These are phyloP conservation scores for Plasmodium vivax DNA, from an alignment of 169 alveolate species.

Conservation along the genomic window DNA sequence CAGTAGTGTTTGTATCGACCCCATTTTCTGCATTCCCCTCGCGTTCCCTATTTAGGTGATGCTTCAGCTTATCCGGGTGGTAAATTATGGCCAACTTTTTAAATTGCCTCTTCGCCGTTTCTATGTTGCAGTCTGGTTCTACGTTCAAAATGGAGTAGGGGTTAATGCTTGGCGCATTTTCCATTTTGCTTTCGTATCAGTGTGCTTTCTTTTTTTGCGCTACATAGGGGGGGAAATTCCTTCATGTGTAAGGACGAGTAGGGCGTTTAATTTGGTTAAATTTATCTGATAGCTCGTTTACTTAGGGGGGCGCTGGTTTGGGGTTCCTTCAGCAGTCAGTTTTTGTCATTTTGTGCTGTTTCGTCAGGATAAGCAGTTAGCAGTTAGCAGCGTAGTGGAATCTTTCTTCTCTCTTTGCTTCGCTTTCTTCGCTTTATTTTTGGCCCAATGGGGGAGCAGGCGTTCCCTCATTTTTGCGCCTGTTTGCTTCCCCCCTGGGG, in stretches of 20 bases:
- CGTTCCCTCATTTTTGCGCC: neutral
- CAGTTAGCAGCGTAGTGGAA: neutral
- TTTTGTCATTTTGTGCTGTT: neutral
- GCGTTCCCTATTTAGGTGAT: conserved; percentile 20
- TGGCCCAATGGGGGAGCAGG: neutral
- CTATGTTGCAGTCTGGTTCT: conserved; percentile 42
- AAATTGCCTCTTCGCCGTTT: conserved; percentile 42
- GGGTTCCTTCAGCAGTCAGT: neutral
- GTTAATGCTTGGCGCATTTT: neutral
- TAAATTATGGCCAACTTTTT: conserved; percentile 61
- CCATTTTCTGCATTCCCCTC: neutral
- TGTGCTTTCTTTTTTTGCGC: neutral
- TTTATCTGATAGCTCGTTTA: neutral
- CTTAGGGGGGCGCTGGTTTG: neutral
- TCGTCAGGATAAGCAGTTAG: neutral
- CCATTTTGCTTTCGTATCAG: conserved; percentile 8
- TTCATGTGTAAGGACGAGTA: neutral
- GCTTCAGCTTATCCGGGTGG: conserved; percentile 51
- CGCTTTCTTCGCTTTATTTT: neutral
- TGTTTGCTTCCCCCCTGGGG: neutral
- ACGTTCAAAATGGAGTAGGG: conserved; percentile 63
- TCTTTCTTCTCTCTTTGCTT: neutral
- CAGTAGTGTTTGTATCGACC: neutral
- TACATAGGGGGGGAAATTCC: neutral
- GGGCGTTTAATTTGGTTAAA: neutral